Base-by-base conservation (phyloP, 768 basidiomycete species). In the Boletus vermiculosoides region DNA sequence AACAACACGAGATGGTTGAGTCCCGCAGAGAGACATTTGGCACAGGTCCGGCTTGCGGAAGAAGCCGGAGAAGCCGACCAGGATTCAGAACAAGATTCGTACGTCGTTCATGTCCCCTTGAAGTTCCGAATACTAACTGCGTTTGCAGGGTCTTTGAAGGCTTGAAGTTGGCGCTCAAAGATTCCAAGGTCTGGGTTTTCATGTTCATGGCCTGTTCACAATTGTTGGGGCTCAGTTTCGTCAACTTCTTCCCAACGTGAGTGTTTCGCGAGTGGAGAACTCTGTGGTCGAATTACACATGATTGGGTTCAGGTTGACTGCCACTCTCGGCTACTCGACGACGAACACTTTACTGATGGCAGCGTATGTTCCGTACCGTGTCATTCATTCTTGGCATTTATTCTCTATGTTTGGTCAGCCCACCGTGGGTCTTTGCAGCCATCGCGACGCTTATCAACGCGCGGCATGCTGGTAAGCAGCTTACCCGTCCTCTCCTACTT, bases 1-100 rank as follows among this genome's bases (percentile, higher is more conserved):
- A 59, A 81, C 58, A 88, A 87, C 63, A 87, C 86, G 1, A 73
- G 74, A 34, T 87, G 85, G 85, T 66, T 87, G 31, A 73, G 74
- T 13, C 64, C 76, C 0, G 69, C 73, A 10, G 80, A 87, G 56
- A 75, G 77, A 20, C 78, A 77, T 30, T 74, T 88, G n/a, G 86
- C 86, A 4, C 85, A 85, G 67, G 80, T 79, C 16, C 82, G 86
- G 15, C 79, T 87, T 16, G 82, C 85, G 0, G 86, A 87, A 62
- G 85, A 87, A 63, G 83, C 81, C 10, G 84, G 85, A 2, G 85
- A 86, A 71, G 85, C 85, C 0, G 86, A 87, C 60, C 70, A 78
- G 61, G 86, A 88, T 60, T 79, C 78, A n/a, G 66, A 66, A 0
- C 71, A 77, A 31, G 84, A 83, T 52, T 82, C 85, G 86, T 86